phyloP scores from a whole-genome alignment of 2,329 filamentous ascomycete species.

The Phaeosphaeria sp. region DNA sequence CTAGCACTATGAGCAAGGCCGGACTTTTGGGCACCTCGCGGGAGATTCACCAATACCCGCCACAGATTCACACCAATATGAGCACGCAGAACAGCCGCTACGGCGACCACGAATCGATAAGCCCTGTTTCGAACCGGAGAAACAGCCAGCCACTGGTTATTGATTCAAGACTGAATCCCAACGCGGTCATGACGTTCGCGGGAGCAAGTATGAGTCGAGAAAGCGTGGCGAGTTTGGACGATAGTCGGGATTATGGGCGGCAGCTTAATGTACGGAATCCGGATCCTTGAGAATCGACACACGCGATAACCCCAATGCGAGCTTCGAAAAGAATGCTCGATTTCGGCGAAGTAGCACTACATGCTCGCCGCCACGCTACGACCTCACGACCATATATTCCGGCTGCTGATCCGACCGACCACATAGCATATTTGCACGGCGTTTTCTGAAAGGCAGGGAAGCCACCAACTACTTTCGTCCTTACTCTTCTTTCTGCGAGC shows the following conservation, averaged over 20 bases:
- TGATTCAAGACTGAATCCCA: conserved; percentile 58
- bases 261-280: conserved; percentile 46
- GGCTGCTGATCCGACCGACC: conserved; percentile 15
- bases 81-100: conserved; percentile 36
- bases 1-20: conserved; percentile 57
- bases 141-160: conserved; percentile 55
- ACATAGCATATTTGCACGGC: conserved; percentile 30
- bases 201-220: conserved; percentile 51
- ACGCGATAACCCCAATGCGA: neutral
- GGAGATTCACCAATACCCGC: conserved; percentile 27
- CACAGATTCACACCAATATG: conserved; percentile 35
- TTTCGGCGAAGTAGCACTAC: conserved; percentile 19
- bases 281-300: conserved; percentile 6
- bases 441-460: conserved; percentile 12
- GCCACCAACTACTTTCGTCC: neutral
- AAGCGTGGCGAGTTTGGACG: conserved; percentile 56
- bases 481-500: neutral
- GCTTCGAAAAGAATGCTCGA: conserved; percentile 9
- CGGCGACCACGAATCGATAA: conserved; percentile 40
- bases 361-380: conserved; percentile 30
- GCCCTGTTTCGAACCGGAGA: conserved; percentile 45
- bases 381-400: conserved; percentile 34
- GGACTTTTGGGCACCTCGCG: conserved; percentile 48
- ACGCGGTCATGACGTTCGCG: conserved; percentile 54
- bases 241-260: conserved; percentile 56